Evolutionary conservation across 2,329 filamentous ascomycete genomes (phyloP), one percentile per base, ranked within the genome.

Genomic region (Trichophyton benhamiae): DNA sequence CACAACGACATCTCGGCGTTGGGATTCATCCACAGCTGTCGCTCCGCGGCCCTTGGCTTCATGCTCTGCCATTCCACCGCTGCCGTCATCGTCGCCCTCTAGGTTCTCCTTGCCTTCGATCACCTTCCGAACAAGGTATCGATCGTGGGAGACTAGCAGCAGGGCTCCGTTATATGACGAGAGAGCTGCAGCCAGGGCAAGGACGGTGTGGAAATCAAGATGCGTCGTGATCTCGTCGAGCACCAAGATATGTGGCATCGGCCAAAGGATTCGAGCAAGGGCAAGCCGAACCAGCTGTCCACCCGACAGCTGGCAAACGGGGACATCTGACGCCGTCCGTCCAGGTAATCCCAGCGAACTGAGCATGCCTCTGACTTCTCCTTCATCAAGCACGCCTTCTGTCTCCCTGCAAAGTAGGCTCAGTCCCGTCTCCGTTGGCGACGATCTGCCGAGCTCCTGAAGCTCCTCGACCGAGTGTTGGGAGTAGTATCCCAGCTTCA

Each of bases 201-300:
- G 82, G 25, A 92, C 88, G 0, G 87, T 92, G 73, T 94, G 84
- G 64, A 87, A 88, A 70, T 95, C 90, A 46, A 95, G 78, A 76
- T 95, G 90, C 0, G 89, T 92, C 5, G 89, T 94, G 25, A 90
- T 86, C 71, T 90, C 90, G 70, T 92, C 89, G 6, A 92, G 80
- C 4, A 92, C 80, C 1, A 92, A 79, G 61, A 88, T 81, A 65
- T 91, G 88, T 20, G 88, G 88, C 2, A 82, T 78, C 46, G 76
- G 77, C 80, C 85, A 86, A 41, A 92, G 75, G n/a, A 91, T 74
- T 57, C 83, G 80, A 1, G 87, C 87, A 58, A 92, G 76, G 63
- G 86, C 84, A 2, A 83, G 71, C n/a, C 82, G 77, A 3, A 83
- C 87, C 22, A 89, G 81, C 72, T 95, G 90, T 0, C 89, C 90